Percentiles rank a stretch among this genome's conserved stretches.
These are phyloP conservation scores for Dendrobium huoshanense DNA, from an alignment of 106 monocot species.

Conservation along the genomic window DNA sequence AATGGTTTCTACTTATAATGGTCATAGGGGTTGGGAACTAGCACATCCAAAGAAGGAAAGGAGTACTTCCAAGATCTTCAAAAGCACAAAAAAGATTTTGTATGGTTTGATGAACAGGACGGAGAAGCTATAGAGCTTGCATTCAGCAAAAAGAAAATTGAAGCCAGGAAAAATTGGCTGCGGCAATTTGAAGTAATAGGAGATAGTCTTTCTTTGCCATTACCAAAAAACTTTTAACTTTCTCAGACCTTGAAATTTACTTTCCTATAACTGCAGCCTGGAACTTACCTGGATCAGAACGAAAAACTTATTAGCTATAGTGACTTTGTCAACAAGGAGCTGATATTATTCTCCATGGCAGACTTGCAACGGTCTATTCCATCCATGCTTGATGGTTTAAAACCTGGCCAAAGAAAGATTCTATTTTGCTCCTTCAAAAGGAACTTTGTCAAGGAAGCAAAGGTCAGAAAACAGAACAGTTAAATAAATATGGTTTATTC, in stretches of 20 bases:
- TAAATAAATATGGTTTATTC: neutral
- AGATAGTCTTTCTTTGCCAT: neutral
- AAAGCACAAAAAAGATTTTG: slow-evolving; percentile 78
- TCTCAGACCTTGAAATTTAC: neutral
- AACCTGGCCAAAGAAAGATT: slow-evolving; percentile 96
- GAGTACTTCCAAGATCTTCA: slow-evolving; percentile 70
- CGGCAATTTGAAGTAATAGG: slow-evolving; percentile 72
- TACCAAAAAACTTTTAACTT: neutral
- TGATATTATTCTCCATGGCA: slow-evolving; percentile 83
- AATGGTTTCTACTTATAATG: neutral
- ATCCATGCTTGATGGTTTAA: slow-evolving; percentile 92
- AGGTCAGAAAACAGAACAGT: slow-evolving; percentile 33
- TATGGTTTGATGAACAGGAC: slow-evolving; percentile 76
- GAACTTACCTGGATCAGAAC: slow-evolving; percentile 76
- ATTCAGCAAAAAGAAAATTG: slow-evolving; percentile 97
- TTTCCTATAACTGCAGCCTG: slow-evolving; percentile 43
- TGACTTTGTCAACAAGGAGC: slow-evolving; percentile 95
- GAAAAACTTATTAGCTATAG: slow-evolving; percentile 75
- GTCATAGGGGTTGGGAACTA: slow-evolving; percentile 85
- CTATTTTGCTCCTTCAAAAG: slow-evolving; percentile 86
- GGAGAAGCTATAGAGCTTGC: slow-evolving; percentile 91
- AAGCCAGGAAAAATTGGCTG: slow-evolving; percentile 90
- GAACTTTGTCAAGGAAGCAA: slow-evolving; percentile 76
- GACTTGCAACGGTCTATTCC: slow-evolving; percentile 94
- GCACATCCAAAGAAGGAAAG: slow-evolving; percentile 81